These are phyloP conservation scores for Fusarium hostae DNA, from an alignment of 2,329 filamentous ascomycete genomes.

Conservation along the genomic window DNA sequence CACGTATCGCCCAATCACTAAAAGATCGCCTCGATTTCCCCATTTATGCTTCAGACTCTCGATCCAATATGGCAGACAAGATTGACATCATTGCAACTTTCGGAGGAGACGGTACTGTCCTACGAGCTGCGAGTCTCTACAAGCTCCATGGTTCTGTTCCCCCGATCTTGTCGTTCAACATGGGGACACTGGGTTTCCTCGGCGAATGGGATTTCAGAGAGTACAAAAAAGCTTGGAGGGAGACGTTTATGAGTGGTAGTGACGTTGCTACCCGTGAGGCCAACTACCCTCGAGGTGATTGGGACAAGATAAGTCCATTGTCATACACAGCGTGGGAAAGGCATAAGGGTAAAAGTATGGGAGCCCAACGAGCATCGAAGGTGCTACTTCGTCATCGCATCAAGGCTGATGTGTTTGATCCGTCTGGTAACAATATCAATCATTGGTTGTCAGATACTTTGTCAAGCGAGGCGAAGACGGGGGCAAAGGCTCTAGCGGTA, in stretches of 20 bases:
- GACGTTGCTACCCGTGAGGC: constrained; percentile 60
- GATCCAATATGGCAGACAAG: constrained; percentile 74
- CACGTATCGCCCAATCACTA: constrained; percentile 75
- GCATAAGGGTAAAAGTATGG: constrained; percentile 83
- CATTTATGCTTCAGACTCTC: constrained; percentile 69
- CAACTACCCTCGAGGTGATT: constrained; percentile 49
- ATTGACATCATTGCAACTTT: constrained; percentile 91
- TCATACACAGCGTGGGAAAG: constrained; percentile 71
- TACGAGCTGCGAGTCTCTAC: constrained; percentile 64
- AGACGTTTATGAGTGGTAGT: constrained; percentile 85
- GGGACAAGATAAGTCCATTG: constrained; percentile 34
- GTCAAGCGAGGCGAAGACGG: constrained; percentile 57
- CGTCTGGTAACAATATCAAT: constrained; percentile 70
- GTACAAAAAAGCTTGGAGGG: constrained; percentile 89
- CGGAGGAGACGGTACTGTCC: constrained; percentile 75
- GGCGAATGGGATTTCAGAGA: constrained; percentile 97
- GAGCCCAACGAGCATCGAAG: constrained; percentile 76
- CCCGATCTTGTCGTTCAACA: constrained; percentile 92
- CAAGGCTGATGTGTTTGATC: constrained; percentile 84
- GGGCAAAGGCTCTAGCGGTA: constrained; percentile 49
- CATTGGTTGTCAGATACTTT: constrained; percentile 58
- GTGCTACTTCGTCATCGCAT: constrained; percentile 88
- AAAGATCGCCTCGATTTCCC: constrained; percentile 78
- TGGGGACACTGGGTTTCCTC: constrained; percentile 94
- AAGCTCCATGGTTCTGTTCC: constrained; percentile 84